phyloP scores from a whole-genome alignment of 176 grass and related monocot species.

The Bonia amplexicaulis region DNA sequence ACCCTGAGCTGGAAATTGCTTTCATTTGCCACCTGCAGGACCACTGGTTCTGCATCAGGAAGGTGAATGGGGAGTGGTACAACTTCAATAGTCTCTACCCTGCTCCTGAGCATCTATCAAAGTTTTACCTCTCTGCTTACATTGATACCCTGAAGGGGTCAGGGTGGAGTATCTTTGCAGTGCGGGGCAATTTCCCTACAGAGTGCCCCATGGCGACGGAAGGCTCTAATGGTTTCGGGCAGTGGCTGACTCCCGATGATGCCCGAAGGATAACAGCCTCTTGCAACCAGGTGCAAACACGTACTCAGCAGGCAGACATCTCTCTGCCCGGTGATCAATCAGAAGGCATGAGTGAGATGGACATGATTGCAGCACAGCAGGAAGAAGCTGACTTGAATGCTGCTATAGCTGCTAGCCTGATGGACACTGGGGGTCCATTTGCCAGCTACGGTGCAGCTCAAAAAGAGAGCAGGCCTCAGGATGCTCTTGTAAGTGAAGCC shows the following conservation, averaged over 20 bases:
- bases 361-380: slow-evolving; percentile 52
- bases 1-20: slow-evolving; percentile 79
- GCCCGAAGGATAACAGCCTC: slow-evolving; percentile 64
- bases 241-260: slow-evolving; percentile 92
- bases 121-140: slow-evolving; percentile 92
- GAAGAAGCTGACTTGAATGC: slow-evolving; percentile 90
- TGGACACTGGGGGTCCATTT: slow-evolving; percentile 42
- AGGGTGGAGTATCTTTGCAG: slow-evolving; percentile 90
- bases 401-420: slow-evolving; percentile 86
- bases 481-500: neutral
- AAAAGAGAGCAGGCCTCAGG: neutral
- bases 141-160: slow-evolving; percentile 81
- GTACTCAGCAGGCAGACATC: slow-evolving; percentile 10
- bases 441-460: neutral
- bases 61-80: slow-evolving; percentile 92
- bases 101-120: slow-evolving; percentile 85
- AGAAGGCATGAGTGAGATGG: slow-evolving; percentile 50
- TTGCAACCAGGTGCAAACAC: slow-evolving; percentile 54
- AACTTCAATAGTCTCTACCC: slow-evolving; percentile 98
- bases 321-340: slow-evolving; percentile 8
- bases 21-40: slow-evolving; percentile 94
- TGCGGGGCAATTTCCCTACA: slow-evolving; percentile 83
- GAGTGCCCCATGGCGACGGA: slow-evolving; percentile 75
- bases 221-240: slow-evolving; percentile 65
- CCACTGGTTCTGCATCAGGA: slow-evolving; percentile 98